Base-by-base conservation (phyloP, 768 basidiomycete genomes). In the Gelatoporia subvermispora region DNA sequence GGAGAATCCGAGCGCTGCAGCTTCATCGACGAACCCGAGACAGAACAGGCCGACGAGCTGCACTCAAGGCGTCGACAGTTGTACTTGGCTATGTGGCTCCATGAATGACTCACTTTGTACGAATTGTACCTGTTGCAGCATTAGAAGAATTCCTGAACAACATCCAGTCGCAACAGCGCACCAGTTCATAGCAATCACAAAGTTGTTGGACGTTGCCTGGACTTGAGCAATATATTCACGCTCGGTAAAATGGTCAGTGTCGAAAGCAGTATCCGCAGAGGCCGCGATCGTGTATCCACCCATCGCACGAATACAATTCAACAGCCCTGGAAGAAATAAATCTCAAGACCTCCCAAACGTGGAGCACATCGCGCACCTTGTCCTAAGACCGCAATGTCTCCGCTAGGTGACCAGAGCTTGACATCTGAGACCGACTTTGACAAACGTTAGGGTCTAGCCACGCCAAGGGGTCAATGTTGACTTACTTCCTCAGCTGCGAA, bases 21-120 rank as follows among this genome's bases (percentile, higher is more conserved):
- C 82, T 50, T 82, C 79, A 20, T 74, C 67, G 9, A 70, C 59
- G 56, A 72, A 79, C 0, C 86, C 86, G 2, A 83, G 68, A 48
- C 78, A 81, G 57, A 76, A 85, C 41, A 81, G 71, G 42, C 74
- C 77, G n/a, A 81, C 81, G 47, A 85, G 69, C 82, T 85, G 46
- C 5, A 13, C 18, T 28, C 21, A 43, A 39, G 13, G 0, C 4
- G 25, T 43, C 13, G 18, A 17, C 7, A 20, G 5, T 18, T 17
- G 2, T 3, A n/a, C 11, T 35, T 10, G 8, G 17, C 35, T n/a
- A 44, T 22, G 13, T 8, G 18, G 9, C 5, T 18, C 28, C 34
- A 4, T 15, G 13, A 43, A 23, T 17, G 18, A 41, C 41, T 13
- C 57, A 81, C 79, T 72, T 83, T 84, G 70, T 78, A 82, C 10